phyloP scores from a whole-genome alignment of 2,329 filamentous ascomycete species.

The Verticillium nonalfalfae region DNA sequence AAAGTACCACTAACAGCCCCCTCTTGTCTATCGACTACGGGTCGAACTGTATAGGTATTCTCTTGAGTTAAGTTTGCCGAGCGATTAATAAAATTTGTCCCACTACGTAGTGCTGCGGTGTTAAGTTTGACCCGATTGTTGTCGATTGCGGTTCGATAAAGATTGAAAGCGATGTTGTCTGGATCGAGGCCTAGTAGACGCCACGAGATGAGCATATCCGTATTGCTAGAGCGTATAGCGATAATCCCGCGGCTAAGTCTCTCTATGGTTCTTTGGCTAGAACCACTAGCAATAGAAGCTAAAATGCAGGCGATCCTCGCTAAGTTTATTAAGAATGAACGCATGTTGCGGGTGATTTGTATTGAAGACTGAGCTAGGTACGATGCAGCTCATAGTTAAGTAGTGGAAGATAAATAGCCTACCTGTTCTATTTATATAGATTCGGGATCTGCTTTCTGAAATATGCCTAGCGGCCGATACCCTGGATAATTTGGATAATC shows the following conservation, averaged over 20 bases:
- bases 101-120: conserved; percentile 7
- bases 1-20: conserved; percentile 8
- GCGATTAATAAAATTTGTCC: conserved; percentile 14
- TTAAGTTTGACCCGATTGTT: conserved; percentile 9
- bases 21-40: conserved; percentile 12
- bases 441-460: too few species aligned
- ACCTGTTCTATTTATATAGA: too few species aligned
- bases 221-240: conserved; percentile 13
- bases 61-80: conserved; percentile 4
- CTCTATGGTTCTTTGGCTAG: conserved; percentile 7
- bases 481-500: too few species aligned
- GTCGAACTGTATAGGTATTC: conserved; percentile 13
- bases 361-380: too few species aligned
- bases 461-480: too few species aligned
- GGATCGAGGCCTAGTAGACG: conserved; percentile 15
- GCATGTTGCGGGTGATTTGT: too few species aligned
- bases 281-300: too few species aligned
- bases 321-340: too few species aligned
- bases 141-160: conserved; percentile 9
- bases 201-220: conserved; percentile 12
- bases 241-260: conserved; percentile 14
- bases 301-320: too few species aligned
- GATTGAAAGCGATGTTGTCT: conserved; percentile 13
- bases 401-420: too few species aligned
- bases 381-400: too few species aligned